A percentile compares a stretch with the other conserved stretches of the same genome.
These are phyloP conservation scores for Tetracladium maxilliforme DNA, from an alignment of 2,329 filamentous ascomycete species.

Conservation along the genomic window DNA sequence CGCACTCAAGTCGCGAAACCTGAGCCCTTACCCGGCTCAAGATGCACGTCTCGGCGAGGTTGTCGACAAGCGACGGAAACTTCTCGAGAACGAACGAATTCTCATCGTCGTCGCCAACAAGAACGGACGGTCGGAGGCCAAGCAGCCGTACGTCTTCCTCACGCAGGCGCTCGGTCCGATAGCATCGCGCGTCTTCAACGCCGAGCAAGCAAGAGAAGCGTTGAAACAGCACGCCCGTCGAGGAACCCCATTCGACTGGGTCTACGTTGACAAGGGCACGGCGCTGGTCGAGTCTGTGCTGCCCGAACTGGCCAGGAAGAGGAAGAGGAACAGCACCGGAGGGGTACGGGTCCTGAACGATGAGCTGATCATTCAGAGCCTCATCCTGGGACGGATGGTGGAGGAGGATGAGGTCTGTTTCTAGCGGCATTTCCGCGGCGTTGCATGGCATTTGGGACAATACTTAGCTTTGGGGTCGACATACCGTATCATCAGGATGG, in stretches of 20 bases:
- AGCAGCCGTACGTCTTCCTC: conserved; percentile 65
- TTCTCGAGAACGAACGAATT: conserved; percentile 51
- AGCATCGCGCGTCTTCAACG: conserved; percentile 49
- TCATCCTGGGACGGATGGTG: conserved; percentile 75
- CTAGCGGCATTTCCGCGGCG: too few species aligned
- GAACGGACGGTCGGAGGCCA: conserved; percentile 44
- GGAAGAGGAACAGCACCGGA: conserved; percentile 31
- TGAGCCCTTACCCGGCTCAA: conserved; percentile 43
- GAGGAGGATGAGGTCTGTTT: too few species aligned
- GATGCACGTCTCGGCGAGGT: conserved; percentile 40
- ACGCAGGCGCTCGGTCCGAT: conserved; percentile 62
- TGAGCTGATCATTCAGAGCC: conserved; percentile 81
- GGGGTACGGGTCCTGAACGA: conserved; percentile 58
- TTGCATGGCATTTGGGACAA: too few species aligned
- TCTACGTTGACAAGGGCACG: conserved; percentile 44
- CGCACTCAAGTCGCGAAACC: conserved; percentile 58
- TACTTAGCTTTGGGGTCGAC: too few species aligned
- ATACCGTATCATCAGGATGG: too few species aligned
- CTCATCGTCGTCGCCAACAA: conserved; percentile 56
- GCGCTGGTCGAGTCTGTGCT: conserved; percentile 7
- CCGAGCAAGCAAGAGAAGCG: conserved; percentile 47
- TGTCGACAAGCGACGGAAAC: conserved; percentile 41
- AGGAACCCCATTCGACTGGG: conserved; percentile 49
- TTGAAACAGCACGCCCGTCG: conserved; percentile 25
- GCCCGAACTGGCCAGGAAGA: conserved; percentile 14